Conservation (phyloP, 148 eudicot species). For the Rhododendron ferrugineum region DNA sequence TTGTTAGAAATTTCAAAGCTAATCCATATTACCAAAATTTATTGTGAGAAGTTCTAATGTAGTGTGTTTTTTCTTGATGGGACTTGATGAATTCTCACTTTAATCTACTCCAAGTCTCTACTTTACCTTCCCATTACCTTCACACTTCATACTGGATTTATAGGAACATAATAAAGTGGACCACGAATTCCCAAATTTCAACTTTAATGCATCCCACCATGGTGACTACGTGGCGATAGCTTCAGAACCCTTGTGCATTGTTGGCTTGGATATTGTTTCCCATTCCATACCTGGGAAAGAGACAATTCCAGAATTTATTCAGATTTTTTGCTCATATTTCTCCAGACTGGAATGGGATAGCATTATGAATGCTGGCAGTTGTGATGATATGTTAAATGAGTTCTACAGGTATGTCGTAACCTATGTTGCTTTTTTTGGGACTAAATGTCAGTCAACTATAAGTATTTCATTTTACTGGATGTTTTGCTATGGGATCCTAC, state of each 20-base stretch:
- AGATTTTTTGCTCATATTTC: constrained; percentile 56
- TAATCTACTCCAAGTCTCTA: neutral
- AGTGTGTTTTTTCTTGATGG: neutral
- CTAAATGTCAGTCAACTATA: neutral
- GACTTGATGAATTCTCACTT: constrained; percentile 2
- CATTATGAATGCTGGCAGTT: constrained; percentile 43
- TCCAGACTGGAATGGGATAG: constrained; percentile 59
- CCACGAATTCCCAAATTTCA: constrained; percentile 58
- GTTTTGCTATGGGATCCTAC: neutral
- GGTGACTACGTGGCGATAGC: constrained; percentile 91
- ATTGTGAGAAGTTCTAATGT: neutral
- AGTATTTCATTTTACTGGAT: constrained; percentile 4
- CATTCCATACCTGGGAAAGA: constrained; percentile 37
- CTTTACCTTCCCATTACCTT: neutral
- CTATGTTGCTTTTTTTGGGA: neutral
- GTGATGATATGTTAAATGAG: constrained; percentile 35
- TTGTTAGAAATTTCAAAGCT: neutral
- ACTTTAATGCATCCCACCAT: constrained; percentile 80
- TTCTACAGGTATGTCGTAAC: constrained; percentile 47
- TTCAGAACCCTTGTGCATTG: constrained; percentile 82
- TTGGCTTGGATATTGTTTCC: constrained; percentile 75
- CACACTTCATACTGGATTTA: neutral
- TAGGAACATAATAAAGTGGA: constrained; percentile 39
- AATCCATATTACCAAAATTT: neutral
- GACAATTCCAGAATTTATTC: constrained; percentile 38